These are phyloP conservation scores for Aspergillus avenaceus DNA, from an alignment of 495 filamentous ascomycete genomes.

Conservation along the genomic window DNA sequence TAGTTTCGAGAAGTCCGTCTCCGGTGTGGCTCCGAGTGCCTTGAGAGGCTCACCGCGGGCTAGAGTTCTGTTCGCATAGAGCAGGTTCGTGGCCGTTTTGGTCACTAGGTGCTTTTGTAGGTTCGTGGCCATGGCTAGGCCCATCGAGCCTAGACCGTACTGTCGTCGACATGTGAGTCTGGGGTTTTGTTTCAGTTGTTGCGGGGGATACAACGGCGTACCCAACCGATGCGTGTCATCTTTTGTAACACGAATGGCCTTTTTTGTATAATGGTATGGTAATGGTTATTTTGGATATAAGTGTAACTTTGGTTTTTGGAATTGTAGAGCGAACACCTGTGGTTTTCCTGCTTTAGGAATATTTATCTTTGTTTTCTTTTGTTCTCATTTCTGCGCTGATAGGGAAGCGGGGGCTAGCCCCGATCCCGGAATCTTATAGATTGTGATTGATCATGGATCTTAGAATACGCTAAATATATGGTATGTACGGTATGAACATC, in stretches of 20 bases:
- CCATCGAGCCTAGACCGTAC: constrained; percentile 48
- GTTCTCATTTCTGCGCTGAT: no score
- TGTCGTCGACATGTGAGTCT: constrained; percentile 14
- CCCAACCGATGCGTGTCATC: constrained; percentile 43
- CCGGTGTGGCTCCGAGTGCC: constrained; percentile 31
- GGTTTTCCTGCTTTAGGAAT: no score
- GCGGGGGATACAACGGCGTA: constrained; percentile 6
- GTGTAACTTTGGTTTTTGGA: neutral
- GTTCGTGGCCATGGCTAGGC: constrained; percentile 47
- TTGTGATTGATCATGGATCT: no score
- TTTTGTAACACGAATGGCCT: constrained; percentile 4
- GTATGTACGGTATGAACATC: no score
- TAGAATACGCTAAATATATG: no score
- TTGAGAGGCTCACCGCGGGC: constrained; percentile 34
- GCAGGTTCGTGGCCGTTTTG: constrained; percentile 30
- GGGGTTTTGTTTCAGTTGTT: neutral
- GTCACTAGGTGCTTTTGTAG: constrained; percentile 40
- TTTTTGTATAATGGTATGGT: neutral
- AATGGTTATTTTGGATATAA: neutral
- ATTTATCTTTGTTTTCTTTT: no score
- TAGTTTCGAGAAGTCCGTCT: constrained; percentile 30
- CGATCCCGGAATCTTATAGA: no score
- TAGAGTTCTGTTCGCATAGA: constrained; percentile 45
- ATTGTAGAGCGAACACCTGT: no score
- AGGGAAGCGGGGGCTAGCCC: no score